These are phyloP conservation scores for Acer campestre DNA, from an alignment of 345 rosid species.

Conservation along the genomic window DNA sequence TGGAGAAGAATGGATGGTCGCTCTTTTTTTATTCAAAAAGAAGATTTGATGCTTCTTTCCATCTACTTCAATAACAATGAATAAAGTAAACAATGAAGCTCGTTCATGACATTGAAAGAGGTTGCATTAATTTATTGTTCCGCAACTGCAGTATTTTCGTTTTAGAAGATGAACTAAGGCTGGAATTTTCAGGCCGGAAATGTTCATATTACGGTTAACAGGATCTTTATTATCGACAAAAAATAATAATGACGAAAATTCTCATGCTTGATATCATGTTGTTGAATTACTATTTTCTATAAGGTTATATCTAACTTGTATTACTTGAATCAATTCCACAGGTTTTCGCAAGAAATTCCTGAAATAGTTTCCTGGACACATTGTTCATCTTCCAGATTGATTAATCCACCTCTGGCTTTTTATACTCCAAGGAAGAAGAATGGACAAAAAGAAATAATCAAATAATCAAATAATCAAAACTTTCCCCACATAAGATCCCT, in stretches of 20 bases:
- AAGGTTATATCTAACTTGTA: too few species aligned
- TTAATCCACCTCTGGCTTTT: neutral
- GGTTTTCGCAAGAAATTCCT: too few species aligned
- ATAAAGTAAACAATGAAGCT: neutral
- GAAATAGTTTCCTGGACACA: too few species aligned
- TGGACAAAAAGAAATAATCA: neutral
- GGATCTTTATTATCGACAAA: neutral
- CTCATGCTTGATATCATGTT: neutral
- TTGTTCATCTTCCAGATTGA: neutral
- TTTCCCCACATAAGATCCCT: neutral
- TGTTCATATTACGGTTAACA: neutral
- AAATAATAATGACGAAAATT: too few species aligned
- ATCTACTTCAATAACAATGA: neutral
- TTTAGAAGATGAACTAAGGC: too few species aligned
- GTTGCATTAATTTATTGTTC: neutral
- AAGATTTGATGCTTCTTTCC: slow-evolving; percentile 26
- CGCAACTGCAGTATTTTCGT: neutral
- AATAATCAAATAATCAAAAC: neutral
- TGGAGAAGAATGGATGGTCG: slow-evolving; percentile 91
- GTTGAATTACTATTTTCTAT: too few species aligned
- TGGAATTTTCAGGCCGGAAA: neutral
- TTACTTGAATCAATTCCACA: too few species aligned
- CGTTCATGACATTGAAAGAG: neutral
- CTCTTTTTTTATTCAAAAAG: slow-evolving; percentile 74
- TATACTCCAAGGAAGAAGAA: neutral